Evolutionary conservation across 192 early-diverging fungal genomes (phyloP).

Genomic region (Coemansia reversa): DNA sequence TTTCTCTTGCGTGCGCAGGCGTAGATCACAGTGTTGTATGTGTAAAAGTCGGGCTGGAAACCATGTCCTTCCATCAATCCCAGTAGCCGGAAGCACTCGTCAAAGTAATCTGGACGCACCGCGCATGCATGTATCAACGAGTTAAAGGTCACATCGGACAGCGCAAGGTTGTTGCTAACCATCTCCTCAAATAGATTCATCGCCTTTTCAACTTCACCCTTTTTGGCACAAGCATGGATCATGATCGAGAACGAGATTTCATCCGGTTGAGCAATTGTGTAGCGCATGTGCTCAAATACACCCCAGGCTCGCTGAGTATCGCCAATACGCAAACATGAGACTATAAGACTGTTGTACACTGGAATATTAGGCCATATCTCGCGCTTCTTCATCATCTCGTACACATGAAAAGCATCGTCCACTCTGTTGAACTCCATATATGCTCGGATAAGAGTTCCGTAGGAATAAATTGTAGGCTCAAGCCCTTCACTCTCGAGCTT

Average conservation of each 20-base stretch:
- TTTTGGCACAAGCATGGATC: slow-evolving; percentile 88
- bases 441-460: slow-evolving; percentile 70
- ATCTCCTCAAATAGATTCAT: slow-evolving; percentile 92
- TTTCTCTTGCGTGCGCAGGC: slow-evolving; percentile 74
- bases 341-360: slow-evolving; percentile 80
- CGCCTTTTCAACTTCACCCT: slow-evolving; percentile 82
- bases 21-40: slow-evolving; percentile 80
- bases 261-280: slow-evolving; percentile 74
- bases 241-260: slow-evolving; percentile 80
- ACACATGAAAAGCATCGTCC: slow-evolving; percentile 72
- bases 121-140: slow-evolving; percentile 83
- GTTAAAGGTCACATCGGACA: slow-evolving; percentile 86
- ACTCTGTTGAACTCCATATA: slow-evolving; percentile 60
- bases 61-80: slow-evolving; percentile 82
- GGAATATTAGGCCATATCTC: slow-evolving; percentile 57
- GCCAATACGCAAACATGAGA: slow-evolving; percentile 70
- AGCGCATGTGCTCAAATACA: slow-evolving; percentile 84
- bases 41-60: slow-evolving; percentile 75
- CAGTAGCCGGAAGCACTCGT: slow-evolving; percentile 75
- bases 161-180: slow-evolving; percentile 63
- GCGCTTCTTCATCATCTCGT: slow-evolving; percentile 71
- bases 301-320: slow-evolving; percentile 83
- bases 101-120: slow-evolving; percentile 76
- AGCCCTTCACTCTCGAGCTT: slow-evolving; percentile 55
- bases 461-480: slow-evolving; percentile 65